phyloP scores from a whole-genome alignment of 148 eudicot species.

The Persicaria tinctoria region DNA sequence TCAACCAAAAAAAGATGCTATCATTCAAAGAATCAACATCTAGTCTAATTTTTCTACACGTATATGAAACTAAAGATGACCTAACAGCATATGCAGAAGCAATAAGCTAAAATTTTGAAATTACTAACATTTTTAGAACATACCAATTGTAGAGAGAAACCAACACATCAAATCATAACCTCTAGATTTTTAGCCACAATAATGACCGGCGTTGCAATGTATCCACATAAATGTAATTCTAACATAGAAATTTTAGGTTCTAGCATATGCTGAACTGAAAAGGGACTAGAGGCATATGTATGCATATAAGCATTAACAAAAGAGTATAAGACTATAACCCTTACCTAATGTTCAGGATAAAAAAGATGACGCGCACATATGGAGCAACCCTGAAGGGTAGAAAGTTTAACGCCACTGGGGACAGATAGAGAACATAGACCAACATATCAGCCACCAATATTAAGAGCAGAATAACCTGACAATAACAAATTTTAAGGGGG shows the following conservation, averaged over 20 bases:
- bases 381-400: slow-evolving; percentile 93
- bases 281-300: background rate
- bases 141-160: background rate
- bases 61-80: background rate
- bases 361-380: slow-evolving; percentile 73
- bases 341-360: slow-evolving; percentile 73
- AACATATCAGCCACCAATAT: slow-evolving; percentile 55
- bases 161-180: background rate
- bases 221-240: background rate
- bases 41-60: background rate
- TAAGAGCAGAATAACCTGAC: slow-evolving; percentile 60
- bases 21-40: background rate
- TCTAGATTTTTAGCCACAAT: slow-evolving; percentile 4
- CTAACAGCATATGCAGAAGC: background rate
- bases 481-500: slow-evolving; percentile 7
- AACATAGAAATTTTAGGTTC: background rate
- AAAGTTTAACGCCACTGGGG: slow-evolving; percentile 45
- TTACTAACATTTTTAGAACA: background rate
- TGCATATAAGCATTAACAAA: background rate
- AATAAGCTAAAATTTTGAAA: background rate
- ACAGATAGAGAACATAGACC: slow-evolving; percentile 43
- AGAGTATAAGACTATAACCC: background rate
- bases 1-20: background rate
- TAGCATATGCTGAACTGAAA: background rate
- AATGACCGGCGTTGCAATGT: background rate